Conservation (phyloP, 129 eudicot species). For the Flaveria sonorensis region DNA sequence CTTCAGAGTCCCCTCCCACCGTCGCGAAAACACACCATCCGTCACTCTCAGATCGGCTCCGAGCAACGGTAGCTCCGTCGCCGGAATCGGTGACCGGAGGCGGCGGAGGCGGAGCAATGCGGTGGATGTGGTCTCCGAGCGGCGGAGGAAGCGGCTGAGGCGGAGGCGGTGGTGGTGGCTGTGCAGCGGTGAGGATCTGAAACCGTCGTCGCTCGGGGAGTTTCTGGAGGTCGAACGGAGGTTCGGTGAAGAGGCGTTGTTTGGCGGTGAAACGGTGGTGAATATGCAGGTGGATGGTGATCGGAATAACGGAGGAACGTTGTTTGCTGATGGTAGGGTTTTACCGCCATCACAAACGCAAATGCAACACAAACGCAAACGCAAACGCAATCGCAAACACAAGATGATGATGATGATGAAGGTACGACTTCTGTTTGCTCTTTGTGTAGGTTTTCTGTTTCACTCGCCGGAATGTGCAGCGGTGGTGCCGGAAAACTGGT, state of each 20-base stretch:
- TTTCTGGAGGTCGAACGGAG: constrained; percentile 80
- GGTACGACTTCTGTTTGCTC: constrained; percentile 41
- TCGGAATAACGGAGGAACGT: constrained; percentile 37
- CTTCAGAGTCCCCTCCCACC: constrained; percentile 62
- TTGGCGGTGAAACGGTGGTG: constrained; percentile 41
- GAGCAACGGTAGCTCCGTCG: background rate
- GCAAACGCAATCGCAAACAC: too few relatives aligned
- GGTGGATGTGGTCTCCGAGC: constrained; percentile 31
- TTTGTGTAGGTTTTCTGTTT: constrained; percentile 60
- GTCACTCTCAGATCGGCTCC: constrained; percentile 24
- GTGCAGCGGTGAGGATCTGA: constrained; percentile 56
- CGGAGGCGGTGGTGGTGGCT: constrained; percentile 70
- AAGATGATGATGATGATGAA: constrained; percentile 43
- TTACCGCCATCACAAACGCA: constrained; percentile 57
- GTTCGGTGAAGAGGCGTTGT: constrained; percentile 57
- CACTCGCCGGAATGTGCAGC: constrained; percentile 54
- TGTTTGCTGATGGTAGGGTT: constrained; percentile 87
- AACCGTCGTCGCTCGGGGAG: constrained; percentile 71
- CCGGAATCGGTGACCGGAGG: constrained; percentile 27
- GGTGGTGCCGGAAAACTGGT: constrained; percentile 27
- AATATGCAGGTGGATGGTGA: constrained; percentile 29
- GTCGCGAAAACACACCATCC: constrained; percentile 29
- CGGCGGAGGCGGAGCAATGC: constrained; percentile 28
- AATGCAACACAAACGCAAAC: too few relatives aligned
- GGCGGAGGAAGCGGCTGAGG: constrained; percentile 37